Conservation (phyloP, 768 basidiomycete genomes). For the Leccinum rimulosum region DNA sequence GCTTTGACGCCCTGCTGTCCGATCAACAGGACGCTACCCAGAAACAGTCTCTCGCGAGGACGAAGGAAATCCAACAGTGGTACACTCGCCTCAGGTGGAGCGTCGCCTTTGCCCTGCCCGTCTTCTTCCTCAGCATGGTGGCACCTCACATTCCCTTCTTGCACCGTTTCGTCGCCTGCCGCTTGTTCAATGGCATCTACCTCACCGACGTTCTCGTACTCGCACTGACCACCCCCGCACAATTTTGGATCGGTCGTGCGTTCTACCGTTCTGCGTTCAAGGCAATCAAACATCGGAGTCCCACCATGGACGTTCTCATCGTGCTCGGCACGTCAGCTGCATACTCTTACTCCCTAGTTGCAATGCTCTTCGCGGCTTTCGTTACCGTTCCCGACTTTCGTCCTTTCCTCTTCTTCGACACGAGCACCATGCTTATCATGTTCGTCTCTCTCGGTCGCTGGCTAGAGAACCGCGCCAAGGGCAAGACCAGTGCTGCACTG, state of each 20-base stretch:
- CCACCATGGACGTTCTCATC: constrained; percentile 98
- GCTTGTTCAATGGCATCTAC: constrained; percentile 66
- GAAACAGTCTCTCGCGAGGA: constrained; percentile 78
- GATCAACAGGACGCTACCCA: constrained; percentile 82
- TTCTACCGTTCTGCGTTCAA: constrained; percentile 93
- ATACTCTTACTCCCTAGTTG: constrained; percentile 82
- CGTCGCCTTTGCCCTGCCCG: constrained; percentile 82
- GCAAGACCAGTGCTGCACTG: constrained; percentile 93
- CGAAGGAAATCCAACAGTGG: constrained; percentile 94
- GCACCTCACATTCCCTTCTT: constrained; percentile 65
- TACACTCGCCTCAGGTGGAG: constrained; percentile 70
- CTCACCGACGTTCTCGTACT: constrained; percentile 78
- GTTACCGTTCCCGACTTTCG: constrained; percentile 64
- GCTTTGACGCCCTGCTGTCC: constrained; percentile 85
- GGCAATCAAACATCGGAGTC: constrained; percentile 80
- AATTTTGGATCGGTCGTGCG: constrained; percentile 85
- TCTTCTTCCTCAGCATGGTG: constrained; percentile 90
- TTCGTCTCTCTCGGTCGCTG: constrained; percentile 95
- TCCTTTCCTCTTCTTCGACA: constrained; percentile 95
- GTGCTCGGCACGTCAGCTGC: constrained; percentile 94
- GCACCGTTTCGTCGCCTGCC: constrained; percentile 46
- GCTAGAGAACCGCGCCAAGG: constrained; percentile 96
- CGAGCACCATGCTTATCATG: constrained; percentile 97
- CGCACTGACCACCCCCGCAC: constrained; percentile 82
- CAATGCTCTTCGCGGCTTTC: constrained; percentile 64